These are phyloP conservation scores for Solanum chacoense DNA, from an alignment of 305 asterid species.

Conservation along the genomic window DNA sequence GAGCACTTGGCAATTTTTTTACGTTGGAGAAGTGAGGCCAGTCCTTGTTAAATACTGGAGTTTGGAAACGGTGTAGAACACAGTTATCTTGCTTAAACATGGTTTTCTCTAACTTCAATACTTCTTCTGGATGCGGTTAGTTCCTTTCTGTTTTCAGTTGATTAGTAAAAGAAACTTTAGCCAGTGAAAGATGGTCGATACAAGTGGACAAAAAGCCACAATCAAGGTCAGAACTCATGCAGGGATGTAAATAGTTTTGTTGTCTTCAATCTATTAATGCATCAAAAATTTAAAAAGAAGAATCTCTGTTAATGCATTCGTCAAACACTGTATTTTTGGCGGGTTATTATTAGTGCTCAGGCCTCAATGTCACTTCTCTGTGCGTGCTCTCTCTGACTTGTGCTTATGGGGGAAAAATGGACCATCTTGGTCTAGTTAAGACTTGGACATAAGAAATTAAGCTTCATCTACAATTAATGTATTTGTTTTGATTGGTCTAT, in stretches of 20 bases:
- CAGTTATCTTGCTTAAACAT: neutral
- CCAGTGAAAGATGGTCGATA: neutral
- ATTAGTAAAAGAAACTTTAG: neutral
- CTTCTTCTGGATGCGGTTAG: neutral
- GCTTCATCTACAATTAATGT: neutral
- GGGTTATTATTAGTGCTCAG: neutral
- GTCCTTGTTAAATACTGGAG: neutral
- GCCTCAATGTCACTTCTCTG: neutral
- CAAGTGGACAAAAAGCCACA: neutral
- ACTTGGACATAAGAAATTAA: neutral
- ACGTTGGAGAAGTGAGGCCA: neutral
- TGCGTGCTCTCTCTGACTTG: neutral
- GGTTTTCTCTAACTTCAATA: neutral
- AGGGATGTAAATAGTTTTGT: neutral
- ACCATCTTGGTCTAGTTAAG: neutral
- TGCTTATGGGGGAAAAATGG: neutral
- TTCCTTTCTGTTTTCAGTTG: neutral
- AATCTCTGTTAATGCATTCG: neutral
- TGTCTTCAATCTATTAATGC: neutral
- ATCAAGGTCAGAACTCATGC: neutral
- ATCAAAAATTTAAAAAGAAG: neutral
- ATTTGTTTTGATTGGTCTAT: neutral
- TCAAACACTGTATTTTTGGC: neutral
- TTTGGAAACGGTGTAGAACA: neutral
- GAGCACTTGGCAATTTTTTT: neutral